Conservation (phyloP, 208 protist genomes). For the Novymonas esmeraldas region DNA sequence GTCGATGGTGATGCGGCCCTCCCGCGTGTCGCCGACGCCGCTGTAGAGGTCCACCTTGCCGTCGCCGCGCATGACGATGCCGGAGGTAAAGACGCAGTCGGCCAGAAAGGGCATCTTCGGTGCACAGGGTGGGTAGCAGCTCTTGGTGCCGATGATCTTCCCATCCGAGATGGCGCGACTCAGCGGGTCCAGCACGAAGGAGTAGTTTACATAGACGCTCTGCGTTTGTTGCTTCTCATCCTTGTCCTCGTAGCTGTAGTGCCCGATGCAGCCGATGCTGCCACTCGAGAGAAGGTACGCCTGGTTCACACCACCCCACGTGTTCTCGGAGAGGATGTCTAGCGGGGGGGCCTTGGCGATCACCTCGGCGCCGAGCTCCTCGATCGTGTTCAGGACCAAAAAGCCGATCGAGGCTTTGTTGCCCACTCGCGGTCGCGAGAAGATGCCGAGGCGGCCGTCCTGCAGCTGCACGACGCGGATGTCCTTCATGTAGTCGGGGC, state of each 20-base stretch:
- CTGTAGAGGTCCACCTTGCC: conserved; percentile 58
- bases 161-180: conserved; percentile 26
- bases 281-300: conserved; percentile 46
- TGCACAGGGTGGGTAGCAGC: conserved; percentile 38
- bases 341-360: conserved; percentile 30
- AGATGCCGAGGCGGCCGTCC: conserved; percentile 40
- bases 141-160: conserved; percentile 47
- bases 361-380: conserved; percentile 23
- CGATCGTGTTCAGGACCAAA: conserved; percentile 28
- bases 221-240: conserved; percentile 15
- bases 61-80: conserved; percentile 51
- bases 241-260: conserved; percentile 43
- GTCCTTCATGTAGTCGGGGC: conserved; percentile 52
- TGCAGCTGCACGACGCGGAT: conserved; percentile 41
- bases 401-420: conserved; percentile 39
- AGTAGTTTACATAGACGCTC: conserved; percentile 47
- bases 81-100: conserved; percentile 56
- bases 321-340: conserved; percentile 24
- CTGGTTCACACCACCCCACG: conserved; percentile 59
- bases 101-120: conserved; percentile 33
- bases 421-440: conserved; percentile 30
- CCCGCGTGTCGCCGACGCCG: conserved; percentile 34
- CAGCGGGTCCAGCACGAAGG: conserved; percentile 42
- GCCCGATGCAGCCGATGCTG: conserved; percentile 51
- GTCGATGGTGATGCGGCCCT: conserved; percentile 46